phyloP scores from a whole-genome alignment of 1,284 basidiomycete species.

The Tylopilus orsonianus region DNA sequence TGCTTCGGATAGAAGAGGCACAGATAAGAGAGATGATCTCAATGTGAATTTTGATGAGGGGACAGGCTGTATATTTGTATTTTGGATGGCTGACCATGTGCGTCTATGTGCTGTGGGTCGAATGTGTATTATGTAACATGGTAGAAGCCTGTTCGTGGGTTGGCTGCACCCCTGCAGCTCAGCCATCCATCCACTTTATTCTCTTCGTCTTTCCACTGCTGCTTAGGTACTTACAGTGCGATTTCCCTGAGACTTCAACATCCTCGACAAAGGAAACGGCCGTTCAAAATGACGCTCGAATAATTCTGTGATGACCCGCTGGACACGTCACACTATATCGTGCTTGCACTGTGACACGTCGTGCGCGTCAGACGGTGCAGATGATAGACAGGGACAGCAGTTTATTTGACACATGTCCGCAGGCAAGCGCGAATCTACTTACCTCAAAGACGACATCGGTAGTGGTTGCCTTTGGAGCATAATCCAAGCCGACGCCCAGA shows the following conservation, averaged over 20 bases:
- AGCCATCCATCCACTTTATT: background rate
- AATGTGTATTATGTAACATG: too few relatives aligned
- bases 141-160: too few relatives aligned
- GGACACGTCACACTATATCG: conserved; percentile 4
- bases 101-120: too few relatives aligned
- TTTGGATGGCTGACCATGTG: background rate
- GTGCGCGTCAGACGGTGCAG: conserved; percentile 22
- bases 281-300: background rate
- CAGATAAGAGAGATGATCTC: conserved; percentile 35
- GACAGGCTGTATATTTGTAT: background rate
- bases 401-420: conserved; percentile 53
- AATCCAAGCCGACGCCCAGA: too few relatives aligned
- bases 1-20: conserved; percentile 23
- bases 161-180: background rate
- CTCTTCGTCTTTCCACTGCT: background rate
- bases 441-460: too few relatives aligned
- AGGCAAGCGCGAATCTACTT: too few relatives aligned
- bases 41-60: too few relatives aligned
- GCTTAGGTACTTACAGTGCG: background rate
- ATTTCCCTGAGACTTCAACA: background rate
- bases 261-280: background rate
- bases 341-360: conserved; percentile 35
- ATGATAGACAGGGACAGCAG: conserved; percentile 40
- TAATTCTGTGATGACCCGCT: background rate
- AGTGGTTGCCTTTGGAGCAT: too few relatives aligned